A percentile compares a stretch with the other conserved stretches of the same genome.
phyloP scores from a whole-genome alignment of 1,139 yeast species.

The Geotrichum europaeum region DNA sequence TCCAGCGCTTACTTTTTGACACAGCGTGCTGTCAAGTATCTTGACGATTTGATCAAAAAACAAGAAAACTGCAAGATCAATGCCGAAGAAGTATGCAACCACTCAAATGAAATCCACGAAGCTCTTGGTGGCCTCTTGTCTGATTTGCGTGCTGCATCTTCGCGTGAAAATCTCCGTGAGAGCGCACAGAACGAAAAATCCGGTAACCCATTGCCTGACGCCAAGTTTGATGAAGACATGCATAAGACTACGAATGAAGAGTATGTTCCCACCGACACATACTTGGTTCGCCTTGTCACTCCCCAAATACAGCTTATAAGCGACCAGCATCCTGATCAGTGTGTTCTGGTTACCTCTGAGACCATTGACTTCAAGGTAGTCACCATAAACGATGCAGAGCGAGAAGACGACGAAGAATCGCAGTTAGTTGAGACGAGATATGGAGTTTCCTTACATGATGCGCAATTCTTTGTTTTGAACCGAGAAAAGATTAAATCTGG shows the following conservation, averaged over 20 bases:
- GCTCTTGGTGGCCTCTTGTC: constrained; percentile 13
- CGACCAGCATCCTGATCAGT: constrained; percentile 55
- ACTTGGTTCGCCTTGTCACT: constrained; percentile 62
- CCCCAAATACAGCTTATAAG: constrained; percentile 85
- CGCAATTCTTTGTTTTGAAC: constrained; percentile 64
- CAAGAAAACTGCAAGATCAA: constrained; percentile 9
- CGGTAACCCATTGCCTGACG: background rate
- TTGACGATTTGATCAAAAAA: constrained; percentile 44
- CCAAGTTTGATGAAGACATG: constrained; percentile 8
- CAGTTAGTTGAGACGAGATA: constrained; percentile 61
- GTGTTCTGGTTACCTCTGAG: constrained; percentile 65
- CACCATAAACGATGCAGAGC: constrained; percentile 45
- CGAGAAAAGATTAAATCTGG: constrained; percentile 42
- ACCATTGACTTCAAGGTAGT: constrained; percentile 65
- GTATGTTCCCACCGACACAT: constrained; percentile 54
- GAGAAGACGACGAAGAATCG: constrained; percentile 46
- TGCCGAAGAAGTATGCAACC: constrained; percentile 3
- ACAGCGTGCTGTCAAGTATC: constrained; percentile 64
- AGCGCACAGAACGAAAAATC: background rate
- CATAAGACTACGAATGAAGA: constrained; percentile 21
- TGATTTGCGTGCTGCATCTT: constrained; percentile 16
- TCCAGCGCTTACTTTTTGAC: constrained; percentile 59
- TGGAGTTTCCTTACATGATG: constrained; percentile 62
- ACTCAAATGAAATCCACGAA: background rate
- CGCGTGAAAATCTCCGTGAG: constrained; percentile 3